Percentiles rank a stretch among this genome's conserved stretches.
Conservation (phyloP, 2,329 filamentous ascomycete species). For the Waltergamsia citrina region DNA sequence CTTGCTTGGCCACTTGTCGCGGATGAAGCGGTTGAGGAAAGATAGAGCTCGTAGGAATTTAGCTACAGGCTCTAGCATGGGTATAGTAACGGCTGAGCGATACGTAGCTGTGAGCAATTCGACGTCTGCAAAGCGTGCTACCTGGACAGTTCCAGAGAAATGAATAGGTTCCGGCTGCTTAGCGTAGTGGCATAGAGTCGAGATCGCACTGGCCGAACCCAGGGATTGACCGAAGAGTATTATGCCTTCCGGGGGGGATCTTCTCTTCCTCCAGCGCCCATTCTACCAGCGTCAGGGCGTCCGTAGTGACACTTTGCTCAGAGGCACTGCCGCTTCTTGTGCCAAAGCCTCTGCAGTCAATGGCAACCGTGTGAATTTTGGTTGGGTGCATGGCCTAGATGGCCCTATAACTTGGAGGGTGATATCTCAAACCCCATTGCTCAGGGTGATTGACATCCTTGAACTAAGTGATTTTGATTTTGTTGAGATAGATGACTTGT, state of each 20-base stretch:
- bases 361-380: constrained; percentile 46
- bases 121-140: constrained; percentile 47
- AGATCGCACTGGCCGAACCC: constrained; percentile 36
- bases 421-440: constrained; percentile 56
- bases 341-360: constrained; percentile 56
- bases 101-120: constrained; percentile 46
- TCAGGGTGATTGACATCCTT: constrained; percentile 57
- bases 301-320: constrained; percentile 41
- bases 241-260: constrained; percentile 43
- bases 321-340: constrained; percentile 40
- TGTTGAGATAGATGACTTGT: constrained; percentile 47
- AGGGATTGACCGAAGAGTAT: constrained; percentile 51
- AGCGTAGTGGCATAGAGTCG: constrained; percentile 19
- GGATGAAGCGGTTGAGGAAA: constrained; percentile 36
- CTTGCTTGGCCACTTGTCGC: constrained; percentile 40
- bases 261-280: constrained; percentile 42
- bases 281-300: constrained; percentile 40
- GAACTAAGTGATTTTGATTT: constrained; percentile 43
- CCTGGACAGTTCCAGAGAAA: constrained; percentile 45
- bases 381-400: constrained; percentile 37
- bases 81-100: constrained; percentile 42
- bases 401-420: constrained; percentile 45
- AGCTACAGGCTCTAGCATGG: constrained; percentile 41
- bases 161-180: constrained; percentile 22
- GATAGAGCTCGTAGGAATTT: constrained; percentile 33